These are phyloP conservation scores for Streptanthus diversifolius DNA, from an alignment of 345 rosid genomes.

Conservation along the genomic window DNA sequence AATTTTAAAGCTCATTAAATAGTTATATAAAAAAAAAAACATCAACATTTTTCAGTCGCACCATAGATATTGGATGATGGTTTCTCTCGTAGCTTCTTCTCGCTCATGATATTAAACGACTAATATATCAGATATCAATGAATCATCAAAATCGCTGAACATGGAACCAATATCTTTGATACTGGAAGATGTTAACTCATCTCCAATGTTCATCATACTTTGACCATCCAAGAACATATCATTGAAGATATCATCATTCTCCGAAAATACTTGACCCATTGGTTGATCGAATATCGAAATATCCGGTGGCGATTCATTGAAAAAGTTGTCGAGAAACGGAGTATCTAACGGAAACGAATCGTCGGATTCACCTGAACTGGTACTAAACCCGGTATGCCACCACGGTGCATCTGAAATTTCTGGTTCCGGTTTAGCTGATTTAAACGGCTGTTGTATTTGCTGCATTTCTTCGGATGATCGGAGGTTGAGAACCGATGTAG, in stretches of 20 bases:
- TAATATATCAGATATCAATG: slow-evolving; percentile 53
- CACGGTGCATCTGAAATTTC: slow-evolving; percentile 16
- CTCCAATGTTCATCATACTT: slow-evolving; percentile 34
- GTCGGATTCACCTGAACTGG: slow-evolving; percentile 42
- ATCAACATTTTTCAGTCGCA: slow-evolving; percentile 34
- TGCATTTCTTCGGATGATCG: slow-evolving; percentile 44
- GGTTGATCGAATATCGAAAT: slow-evolving; percentile 52
- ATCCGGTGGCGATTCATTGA: slow-evolving; percentile 47
- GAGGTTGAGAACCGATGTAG: slow-evolving; percentile 76
- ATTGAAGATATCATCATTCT: slow-evolving; percentile 37
- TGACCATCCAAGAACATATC: slow-evolving; percentile 40
- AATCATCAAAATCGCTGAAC: slow-evolving; percentile 74
- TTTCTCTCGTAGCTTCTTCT: slow-evolving; percentile 1
- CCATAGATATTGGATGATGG: slow-evolving; percentile 14
- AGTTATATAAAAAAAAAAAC: background rate
- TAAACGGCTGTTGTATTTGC: slow-evolving; percentile 39
- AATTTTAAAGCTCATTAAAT: background rate
- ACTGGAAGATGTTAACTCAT: slow-evolving; percentile 25
- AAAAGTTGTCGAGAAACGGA: slow-evolving; percentile 58
- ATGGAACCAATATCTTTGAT: slow-evolving; percentile 43
- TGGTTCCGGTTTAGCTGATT: slow-evolving; percentile 17
- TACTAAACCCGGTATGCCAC: slow-evolving; percentile 25
- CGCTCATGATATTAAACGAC: slow-evolving; percentile 34
- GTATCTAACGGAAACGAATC: slow-evolving; percentile 43
- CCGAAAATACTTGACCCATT: slow-evolving; percentile 28